Base-by-base conservation (phyloP, 345 rosid genomes). In the Raphanus raphanistrum region DNA sequence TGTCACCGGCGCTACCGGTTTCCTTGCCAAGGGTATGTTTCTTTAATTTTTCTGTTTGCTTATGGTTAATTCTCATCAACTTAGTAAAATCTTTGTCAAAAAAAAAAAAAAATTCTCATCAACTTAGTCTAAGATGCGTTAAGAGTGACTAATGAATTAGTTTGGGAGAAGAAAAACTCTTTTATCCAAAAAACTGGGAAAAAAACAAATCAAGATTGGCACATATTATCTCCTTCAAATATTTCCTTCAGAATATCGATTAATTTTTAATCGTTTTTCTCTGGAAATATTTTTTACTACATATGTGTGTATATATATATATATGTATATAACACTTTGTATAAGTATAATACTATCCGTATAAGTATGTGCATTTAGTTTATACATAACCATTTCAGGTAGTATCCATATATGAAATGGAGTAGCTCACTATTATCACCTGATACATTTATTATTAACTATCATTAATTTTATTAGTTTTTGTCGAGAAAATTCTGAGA, bases 401-500 rank as follows among this genome's bases (percentile, higher is more conserved):
- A 21, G 57, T 16, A 4, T 29, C 12, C 25, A 38, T n/a, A 43
- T 38, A 41, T 43, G 5, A n/a, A 25, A 12, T 59, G 38, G 43
- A 50, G 33, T 63, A 64, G 48, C 15, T 52, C 29, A 66, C 32
- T 58, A 41, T 38, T 66, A 43, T 1, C 25, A 57, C 41, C 45
- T 41, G 17, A 43, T 2, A 1, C 12, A 60, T n/a, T n/a, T 68
- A 60, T 41, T 2, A 45, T 36, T 38, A 4, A 11, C 27, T 35
- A 15, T 15, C 31, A 1, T 35, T 35, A 8, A 35, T 2, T 35
- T 27, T 57, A 57, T 80, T 86, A 94, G 97, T 94, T 74, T 85
- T 92, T 48, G 79, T 87, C 85, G 99, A 95, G 89, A 95, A 95
- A 81, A 80, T 88, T 69, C 36, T 88, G 66, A 92, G 97, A 67